Evolutionary conservation across 2,329 filamentous ascomycete genomes (phyloP).

Genomic region (Torrubiella hemipterigena): DNA sequence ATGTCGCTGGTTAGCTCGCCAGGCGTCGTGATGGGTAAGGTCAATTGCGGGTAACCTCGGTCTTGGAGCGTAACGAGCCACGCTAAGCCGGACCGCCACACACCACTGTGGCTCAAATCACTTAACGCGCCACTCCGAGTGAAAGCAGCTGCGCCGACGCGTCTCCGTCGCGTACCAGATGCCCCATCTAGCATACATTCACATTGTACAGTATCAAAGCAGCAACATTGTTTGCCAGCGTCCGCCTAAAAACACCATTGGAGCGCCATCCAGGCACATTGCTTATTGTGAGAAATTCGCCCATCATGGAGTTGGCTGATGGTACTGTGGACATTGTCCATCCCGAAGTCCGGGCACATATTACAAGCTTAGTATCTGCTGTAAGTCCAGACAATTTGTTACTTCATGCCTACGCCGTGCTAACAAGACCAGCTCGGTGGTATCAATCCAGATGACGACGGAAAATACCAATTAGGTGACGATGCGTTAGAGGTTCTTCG

Average conservation of each 20-base stretch:
- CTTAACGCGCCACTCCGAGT: constrained; percentile 1
- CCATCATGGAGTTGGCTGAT: constrained; percentile 42
- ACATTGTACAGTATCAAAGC: no score
- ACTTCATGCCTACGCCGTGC: constrained; percentile 3
- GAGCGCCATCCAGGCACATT: no score
- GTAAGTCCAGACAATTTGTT: constrained; percentile 38
- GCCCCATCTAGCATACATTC: not conserved
- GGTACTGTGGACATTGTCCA: constrained; percentile 56
- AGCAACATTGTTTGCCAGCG: constrained; percentile 3
- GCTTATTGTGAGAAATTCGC: not conserved
- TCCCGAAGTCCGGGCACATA: constrained; percentile 83
- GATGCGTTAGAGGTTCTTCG: constrained; percentile 85
- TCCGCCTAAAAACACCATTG: not conserved
- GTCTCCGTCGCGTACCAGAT: not conserved
- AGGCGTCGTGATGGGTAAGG: not conserved
- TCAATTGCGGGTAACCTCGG: constrained; percentile 30
- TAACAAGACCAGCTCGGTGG: constrained; percentile 60
- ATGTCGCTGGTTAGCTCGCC: no score
- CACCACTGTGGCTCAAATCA: no score
- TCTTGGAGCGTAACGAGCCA: constrained; percentile 11
- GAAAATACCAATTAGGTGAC: constrained; percentile 80
- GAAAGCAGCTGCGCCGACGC: not conserved
- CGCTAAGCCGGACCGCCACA: not conserved
- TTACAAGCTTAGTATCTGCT: constrained; percentile 87
- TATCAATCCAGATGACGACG: constrained; percentile 64